phyloP scores from a whole-genome alignment of 768 basidiomycete species.

The Tremella fuciformis region DNA sequence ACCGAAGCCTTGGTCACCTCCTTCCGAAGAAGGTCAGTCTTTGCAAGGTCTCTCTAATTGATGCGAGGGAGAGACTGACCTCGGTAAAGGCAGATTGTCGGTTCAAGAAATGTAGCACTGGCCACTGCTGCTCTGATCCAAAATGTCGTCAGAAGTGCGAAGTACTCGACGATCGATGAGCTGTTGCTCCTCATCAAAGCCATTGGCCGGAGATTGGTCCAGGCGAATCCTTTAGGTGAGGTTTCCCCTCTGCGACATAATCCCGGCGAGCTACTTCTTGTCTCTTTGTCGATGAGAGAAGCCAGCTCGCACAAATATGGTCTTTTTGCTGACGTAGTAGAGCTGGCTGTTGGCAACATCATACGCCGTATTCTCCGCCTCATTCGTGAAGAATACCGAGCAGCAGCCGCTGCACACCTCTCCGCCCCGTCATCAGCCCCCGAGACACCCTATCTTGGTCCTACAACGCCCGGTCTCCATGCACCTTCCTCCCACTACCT shows the following conservation, averaged over 20 bases:
- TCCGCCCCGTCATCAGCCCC: conserved; percentile 38
- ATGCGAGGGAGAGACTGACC: neutral
- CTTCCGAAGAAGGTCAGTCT: conserved; percentile 32
- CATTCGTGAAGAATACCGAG: conserved; percentile 89
- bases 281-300: conserved; percentile 4
- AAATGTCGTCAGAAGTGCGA: conserved; percentile 81
- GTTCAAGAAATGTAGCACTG: conserved; percentile 80
- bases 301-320: neutral
- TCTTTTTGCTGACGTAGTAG: conserved; percentile 54
- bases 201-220: conserved; percentile 75
- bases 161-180: conserved; percentile 81
- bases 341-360: conserved; percentile 92
- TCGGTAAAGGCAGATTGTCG: conserved; percentile 59
- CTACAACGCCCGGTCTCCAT: conserved; percentile 46
- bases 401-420: conserved; percentile 61
- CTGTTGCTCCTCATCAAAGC: conserved; percentile 72
- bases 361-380: conserved; percentile 88
- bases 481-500: conserved; percentile 46
- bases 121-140: conserved; percentile 85
- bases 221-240: conserved; percentile 91
- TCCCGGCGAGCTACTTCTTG: neutral
- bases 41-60: neutral
- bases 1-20: conserved; percentile 37
- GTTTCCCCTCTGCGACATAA: neutral
- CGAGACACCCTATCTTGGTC: conserved; percentile 42